Evolutionary conservation across 176 grass and related monocot species (phyloP).

Genomic region (Triticum timopheevii): DNA sequence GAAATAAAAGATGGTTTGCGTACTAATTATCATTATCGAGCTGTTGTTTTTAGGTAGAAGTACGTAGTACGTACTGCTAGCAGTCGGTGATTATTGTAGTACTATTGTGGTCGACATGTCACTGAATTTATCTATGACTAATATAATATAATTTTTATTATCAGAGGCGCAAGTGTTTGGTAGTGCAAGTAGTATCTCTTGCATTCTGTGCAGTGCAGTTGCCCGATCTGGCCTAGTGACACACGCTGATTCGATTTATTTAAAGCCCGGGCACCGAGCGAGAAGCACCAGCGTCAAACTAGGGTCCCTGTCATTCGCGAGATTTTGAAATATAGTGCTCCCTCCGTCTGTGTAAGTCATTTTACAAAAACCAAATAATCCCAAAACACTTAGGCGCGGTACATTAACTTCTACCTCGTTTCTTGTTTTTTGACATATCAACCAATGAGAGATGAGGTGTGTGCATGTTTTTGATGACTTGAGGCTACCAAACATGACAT

Average conservation of each 20-base stretch:
- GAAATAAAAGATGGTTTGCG: constrained; percentile 30
- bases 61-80: not conserved
- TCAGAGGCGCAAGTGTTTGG: not conserved
- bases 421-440: too few relatives aligned
- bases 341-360: too few relatives aligned
- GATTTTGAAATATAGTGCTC: too few relatives aligned
- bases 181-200: not conserved
- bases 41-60: not conserved
- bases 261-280: not conserved
- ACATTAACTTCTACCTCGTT: too few relatives aligned
- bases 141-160: not conserved
- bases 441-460: too few relatives aligned
- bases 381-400: too few relatives aligned
- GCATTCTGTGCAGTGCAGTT: not conserved
- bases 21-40: constrained; percentile 4
- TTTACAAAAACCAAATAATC: too few relatives aligned
- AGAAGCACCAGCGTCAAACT: too few relatives aligned
- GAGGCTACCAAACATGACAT: too few relatives aligned
- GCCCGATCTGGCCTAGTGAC: not conserved
- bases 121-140: not conserved
- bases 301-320: too few relatives aligned
- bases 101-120: not conserved
- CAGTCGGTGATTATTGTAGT: not conserved
- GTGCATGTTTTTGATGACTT: too few relatives aligned
- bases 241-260: not conserved